These are phyloP conservation scores for Penicillium arizonense DNA, from an alignment of 495 filamentous ascomycete genomes.

Conservation along the genomic window DNA sequence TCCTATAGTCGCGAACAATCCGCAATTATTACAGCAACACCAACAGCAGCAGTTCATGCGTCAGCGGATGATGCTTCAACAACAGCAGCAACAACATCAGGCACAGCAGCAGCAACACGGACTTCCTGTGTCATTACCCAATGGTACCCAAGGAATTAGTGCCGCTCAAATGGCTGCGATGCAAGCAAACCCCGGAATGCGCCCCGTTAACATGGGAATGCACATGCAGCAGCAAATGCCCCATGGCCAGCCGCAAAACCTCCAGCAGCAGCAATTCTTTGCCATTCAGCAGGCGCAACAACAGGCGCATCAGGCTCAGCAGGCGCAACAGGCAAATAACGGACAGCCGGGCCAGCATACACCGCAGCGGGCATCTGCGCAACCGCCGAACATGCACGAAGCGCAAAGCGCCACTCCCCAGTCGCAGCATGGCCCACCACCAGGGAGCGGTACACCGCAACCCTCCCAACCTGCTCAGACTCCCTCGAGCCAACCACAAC, in stretches of 20 bases:
- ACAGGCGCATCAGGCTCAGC: constrained; percentile 37
- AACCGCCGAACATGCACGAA: constrained; percentile 46
- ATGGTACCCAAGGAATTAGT: constrained; percentile 58
- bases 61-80: constrained; percentile 32
- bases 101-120: constrained; percentile 49
- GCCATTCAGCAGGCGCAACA: constrained; percentile 41
- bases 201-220: constrained; percentile 39
- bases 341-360: constrained; percentile 44
- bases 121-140: constrained; percentile 53
- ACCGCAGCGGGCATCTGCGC: constrained; percentile 45
- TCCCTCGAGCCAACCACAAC: constrained; percentile 37
- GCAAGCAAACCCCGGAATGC: constrained; percentile 48
- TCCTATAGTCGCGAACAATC: constrained; percentile 49
- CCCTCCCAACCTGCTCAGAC: constrained; percentile 45
- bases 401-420: constrained; percentile 50
- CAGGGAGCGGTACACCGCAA: constrained; percentile 49
- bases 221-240: constrained; percentile 51
- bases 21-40: constrained; percentile 47
- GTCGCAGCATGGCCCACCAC: constrained; percentile 50
- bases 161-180: constrained; percentile 57
- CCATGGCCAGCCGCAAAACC: constrained; percentile 52
- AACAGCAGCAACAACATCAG: constrained; percentile 45
- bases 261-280: constrained; percentile 51
- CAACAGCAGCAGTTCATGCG: constrained; percentile 42
- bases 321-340: constrained; percentile 39